Base-by-base conservation (phyloP, 805 yeast genomes). In the Yamadazyma phyllophila region DNA sequence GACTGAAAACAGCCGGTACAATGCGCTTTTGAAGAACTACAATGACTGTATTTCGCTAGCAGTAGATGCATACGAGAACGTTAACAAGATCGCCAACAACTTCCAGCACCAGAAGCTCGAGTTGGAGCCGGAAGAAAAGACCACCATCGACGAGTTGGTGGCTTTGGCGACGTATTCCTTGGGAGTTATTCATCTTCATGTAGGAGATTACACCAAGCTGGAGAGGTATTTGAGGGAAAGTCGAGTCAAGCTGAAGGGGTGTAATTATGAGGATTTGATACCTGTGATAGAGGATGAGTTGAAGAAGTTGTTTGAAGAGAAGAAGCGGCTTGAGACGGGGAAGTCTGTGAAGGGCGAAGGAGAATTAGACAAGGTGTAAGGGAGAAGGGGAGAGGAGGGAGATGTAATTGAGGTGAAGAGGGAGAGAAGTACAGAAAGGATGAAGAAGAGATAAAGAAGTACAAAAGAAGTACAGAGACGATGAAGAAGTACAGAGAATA, bases 81-180 rank as follows among this genome's bases (percentile, higher is more conserved):
- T 69, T 34, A 67, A 62, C 44, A 49, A 58, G 11, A 51, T 70
- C 36, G 71, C 17, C 53, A 51, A 41, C 62, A 64, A 13, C 47
- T 55, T 13, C 50, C 55, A 26, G 44, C 47, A n/a, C 45, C 49
- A 24, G 57, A 60, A 24, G 16, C 12, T 38, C 7, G 26, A 20
- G 8, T 13, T 14, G n/a, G 39, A 39, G 5, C 12, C 16, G 15
- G 47, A 45, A 13, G 45, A 41, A 14, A 27, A 33, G 12, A 14
- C 7, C 12, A 44, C 47, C 24, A 65, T 85, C 10, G 75, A 78
- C 27, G 88, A 86, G 51, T 80, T 86, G 1, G 81, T 85, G 35
- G 94, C 95, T 0, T 71, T 91, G 60, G 81, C 96, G 0, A 81
- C 89, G 0, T 91, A 86, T 59, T 95, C 96, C 0, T 70, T 88